phyloP scores from a whole-genome alignment of 2,329 filamentous ascomycete genomes.

The Aureobasidium pullulans region DNA sequence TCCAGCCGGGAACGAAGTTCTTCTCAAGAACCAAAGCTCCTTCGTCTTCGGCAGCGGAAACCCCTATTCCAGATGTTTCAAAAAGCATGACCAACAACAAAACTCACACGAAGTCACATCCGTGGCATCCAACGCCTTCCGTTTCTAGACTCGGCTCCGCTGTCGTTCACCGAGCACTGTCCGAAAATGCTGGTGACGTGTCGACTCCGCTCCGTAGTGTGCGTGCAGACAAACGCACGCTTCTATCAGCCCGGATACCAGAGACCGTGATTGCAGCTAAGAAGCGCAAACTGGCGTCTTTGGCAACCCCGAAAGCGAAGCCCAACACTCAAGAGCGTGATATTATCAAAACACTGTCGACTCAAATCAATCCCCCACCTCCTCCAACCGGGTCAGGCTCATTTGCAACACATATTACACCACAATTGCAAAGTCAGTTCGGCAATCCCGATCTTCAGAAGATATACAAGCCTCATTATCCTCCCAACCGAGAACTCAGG shows the following conservation, averaged over 20 bases:
- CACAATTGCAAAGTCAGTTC: constrained; percentile 23
- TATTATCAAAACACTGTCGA: not conserved
- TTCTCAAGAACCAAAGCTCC: not conserved
- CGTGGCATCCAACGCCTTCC: not conserved
- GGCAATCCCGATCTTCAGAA: constrained; percentile 14
- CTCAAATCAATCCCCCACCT: constrained; percentile 19
- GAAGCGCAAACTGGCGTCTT: not conserved
- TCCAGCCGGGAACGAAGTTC: not conserved
- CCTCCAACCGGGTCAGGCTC: constrained; percentile 18
- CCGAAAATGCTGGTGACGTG: not conserved
- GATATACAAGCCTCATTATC: not conserved
- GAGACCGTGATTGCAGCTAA: not conserved
- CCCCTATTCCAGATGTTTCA: not conserved
- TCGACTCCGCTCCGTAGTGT: not conserved
- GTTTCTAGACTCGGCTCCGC: not conserved
- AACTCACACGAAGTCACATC: not conserved
- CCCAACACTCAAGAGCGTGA: not conserved
- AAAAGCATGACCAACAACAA: not conserved
- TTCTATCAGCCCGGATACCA: not conserved
- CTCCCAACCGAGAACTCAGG: constrained; percentile 30
- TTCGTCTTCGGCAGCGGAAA: not conserved
- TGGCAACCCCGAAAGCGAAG: not conserved
- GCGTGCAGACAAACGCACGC: not conserved
- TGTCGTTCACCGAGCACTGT: not conserved
- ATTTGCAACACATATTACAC: constrained; percentile 26